Conservation (phyloP, 164 flowering plant genomes). For the Cinnamomum micranthum region DNA sequence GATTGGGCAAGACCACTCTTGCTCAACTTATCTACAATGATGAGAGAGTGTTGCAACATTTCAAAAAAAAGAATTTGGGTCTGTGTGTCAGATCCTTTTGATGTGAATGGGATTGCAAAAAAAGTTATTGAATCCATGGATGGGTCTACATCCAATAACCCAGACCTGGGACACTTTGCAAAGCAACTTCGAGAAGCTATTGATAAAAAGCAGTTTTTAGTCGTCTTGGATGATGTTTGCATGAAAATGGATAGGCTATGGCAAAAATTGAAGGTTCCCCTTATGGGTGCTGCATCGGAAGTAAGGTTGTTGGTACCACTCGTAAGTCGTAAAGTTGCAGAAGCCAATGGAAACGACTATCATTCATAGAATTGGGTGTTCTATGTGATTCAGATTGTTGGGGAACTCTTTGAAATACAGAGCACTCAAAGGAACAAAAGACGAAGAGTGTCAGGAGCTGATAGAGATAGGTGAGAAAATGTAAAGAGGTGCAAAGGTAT, state of each 20-base stretch:
- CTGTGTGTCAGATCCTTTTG: neutral
- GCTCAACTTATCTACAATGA: neutral
- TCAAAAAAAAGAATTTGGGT: neutral
- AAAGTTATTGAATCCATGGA: neutral
- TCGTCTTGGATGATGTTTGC: constrained; percentile 12
- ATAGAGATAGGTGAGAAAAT: neutral
- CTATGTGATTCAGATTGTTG: neutral
- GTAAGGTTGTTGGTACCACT: constrained; percentile 13
- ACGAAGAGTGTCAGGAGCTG: neutral
- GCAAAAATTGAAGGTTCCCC: neutral
- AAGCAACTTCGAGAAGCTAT: neutral
- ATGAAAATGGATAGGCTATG: neutral
- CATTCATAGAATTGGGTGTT: neutral
- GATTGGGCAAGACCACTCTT: too few relatives aligned
- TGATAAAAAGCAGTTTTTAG: neutral
- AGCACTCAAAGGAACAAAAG: too few relatives aligned
- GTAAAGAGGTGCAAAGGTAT: constrained; percentile 3
- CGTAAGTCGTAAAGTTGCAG: neutral
- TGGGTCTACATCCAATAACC: neutral
- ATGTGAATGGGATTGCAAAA: neutral
- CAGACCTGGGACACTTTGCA: neutral
- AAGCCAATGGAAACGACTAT: neutral
- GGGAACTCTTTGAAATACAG: neutral
- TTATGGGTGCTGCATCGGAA: constrained; percentile 1
- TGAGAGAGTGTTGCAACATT: neutral